Evolutionary conservation across 139 green algal species (phyloP).

Genomic region (Chlamydomonas incerta): DNA sequence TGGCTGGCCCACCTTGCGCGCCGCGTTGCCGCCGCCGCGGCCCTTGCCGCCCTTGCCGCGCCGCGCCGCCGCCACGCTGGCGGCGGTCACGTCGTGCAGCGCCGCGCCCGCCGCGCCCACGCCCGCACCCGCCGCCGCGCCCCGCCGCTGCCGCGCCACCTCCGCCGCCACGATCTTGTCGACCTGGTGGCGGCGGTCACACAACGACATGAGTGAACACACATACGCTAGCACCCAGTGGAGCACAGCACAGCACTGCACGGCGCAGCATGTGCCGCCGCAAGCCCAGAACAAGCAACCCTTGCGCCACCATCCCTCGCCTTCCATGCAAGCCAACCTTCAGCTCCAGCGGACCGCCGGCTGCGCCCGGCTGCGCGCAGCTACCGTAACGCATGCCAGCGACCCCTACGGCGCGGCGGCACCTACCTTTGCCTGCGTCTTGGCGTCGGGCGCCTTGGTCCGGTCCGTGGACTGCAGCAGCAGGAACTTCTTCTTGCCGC

Average conservation of each 20-base stretch:
- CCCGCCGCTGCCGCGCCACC: conserved; percentile 36
- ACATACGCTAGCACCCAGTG: too few species aligned
- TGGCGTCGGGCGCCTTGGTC: conserved; percentile 1
- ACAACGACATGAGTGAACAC: too few species aligned
- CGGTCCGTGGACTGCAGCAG: conserved; percentile 45
- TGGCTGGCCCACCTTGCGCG: too few species aligned
- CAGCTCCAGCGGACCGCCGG: too few species aligned
- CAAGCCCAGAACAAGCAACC: too few species aligned
- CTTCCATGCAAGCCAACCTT: too few species aligned
- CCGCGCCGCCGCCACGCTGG: conserved; percentile 27
- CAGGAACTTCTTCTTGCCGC: conserved; percentile 45
- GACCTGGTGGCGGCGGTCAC: not conserved
- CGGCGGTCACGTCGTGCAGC: conserved; percentile 18
- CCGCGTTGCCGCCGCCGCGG: not conserved
- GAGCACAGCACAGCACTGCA: too few species aligned
- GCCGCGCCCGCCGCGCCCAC: conserved; percentile 31
- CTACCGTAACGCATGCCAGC: too few species aligned
- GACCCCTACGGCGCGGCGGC: too few species aligned
- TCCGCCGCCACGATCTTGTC: conserved; percentile 30
- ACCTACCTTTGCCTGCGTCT: conserved; percentile 16
- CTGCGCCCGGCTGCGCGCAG: too few species aligned
- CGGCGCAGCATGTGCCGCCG: too few species aligned
- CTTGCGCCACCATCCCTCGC: too few species aligned
- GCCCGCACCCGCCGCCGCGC: conserved; percentile 13
- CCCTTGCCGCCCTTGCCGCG: not conserved